phyloP scores from a whole-genome alignment of 1,139 yeast genomes.

The Oligophagozyma castellii region DNA sequence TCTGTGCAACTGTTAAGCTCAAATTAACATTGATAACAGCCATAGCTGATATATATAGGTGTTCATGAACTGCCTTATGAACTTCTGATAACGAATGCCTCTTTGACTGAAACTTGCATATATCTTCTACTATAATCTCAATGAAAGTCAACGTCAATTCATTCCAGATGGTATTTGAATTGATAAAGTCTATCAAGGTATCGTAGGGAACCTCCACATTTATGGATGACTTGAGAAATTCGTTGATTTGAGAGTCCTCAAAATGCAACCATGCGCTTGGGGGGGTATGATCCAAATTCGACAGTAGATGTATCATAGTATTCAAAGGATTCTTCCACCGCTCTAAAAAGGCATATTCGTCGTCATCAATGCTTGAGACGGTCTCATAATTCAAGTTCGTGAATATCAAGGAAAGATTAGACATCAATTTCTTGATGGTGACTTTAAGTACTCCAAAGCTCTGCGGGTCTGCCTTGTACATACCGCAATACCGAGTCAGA shows the following conservation, averaged over 20 bases:
- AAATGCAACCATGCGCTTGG: conserved; percentile 6
- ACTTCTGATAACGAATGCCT: conserved; percentile 17
- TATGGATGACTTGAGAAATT: conserved; percentile 7
- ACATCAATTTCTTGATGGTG: conserved; percentile 31
- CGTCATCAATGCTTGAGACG: conserved; percentile 1
- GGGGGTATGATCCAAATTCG: conserved; percentile 5
- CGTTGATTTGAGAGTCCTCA: conserved; percentile 6
- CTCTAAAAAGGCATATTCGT: conserved; percentile 3
- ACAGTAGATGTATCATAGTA: conserved; percentile 21
- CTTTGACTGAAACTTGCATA: conserved; percentile 19
- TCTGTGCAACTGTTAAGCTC: conserved; percentile 5
- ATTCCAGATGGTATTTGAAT: conserved; percentile 12
- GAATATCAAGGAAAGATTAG: conserved; percentile 42
- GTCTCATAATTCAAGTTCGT: conserved; percentile 22
- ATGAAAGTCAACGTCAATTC: conserved; percentile 27
- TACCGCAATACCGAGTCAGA: conserved; percentile 9
- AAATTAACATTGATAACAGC: conserved; percentile 20
- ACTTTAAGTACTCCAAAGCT: conserved; percentile 1
- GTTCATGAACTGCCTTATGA: conserved; percentile 19
- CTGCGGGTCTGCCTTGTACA: conserved; percentile 3
- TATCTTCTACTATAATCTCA: conserved; percentile 45
- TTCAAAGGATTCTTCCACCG: conserved; percentile 31
- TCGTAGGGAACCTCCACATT: conserved; percentile 12
- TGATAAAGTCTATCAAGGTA: conserved; percentile 18
- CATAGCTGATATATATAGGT: conserved; percentile 22